These are phyloP conservation scores for Ustilago tritici DNA, from an alignment of 1,284 basidiomycete species.

Conservation along the genomic window DNA sequence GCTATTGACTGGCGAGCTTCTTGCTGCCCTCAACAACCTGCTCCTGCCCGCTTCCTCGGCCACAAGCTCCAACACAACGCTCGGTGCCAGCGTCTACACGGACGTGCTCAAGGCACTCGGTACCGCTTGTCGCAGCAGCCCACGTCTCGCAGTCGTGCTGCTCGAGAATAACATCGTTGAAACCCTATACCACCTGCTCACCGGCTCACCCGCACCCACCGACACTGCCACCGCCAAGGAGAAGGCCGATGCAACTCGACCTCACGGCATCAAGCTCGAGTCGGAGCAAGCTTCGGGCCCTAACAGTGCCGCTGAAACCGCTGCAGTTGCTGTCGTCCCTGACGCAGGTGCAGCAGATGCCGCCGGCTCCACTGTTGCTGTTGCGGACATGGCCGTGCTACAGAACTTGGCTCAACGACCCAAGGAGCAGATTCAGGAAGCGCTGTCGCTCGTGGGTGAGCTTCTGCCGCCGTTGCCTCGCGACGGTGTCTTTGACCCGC, in stretches of 20 bases:
- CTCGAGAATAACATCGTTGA: constrained; percentile 66
- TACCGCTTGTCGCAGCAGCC: constrained; percentile 57
- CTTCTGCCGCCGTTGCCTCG: constrained; percentile 65
- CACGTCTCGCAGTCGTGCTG: constrained; percentile 58
- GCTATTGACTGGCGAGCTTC: constrained; percentile 52
- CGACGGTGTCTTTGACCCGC: constrained; percentile 94
- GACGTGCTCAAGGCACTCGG: constrained; percentile 65
- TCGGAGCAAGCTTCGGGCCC: constrained; percentile 35
- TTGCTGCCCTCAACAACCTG: constrained; percentile 60
- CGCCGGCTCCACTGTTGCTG: constrained; percentile 48
- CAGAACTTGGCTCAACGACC: constrained; percentile 95
- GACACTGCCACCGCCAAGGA: constrained; percentile 20
- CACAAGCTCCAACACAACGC: constrained; percentile 50
- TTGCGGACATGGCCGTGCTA: constrained; percentile 90
- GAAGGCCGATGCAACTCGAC: constrained; percentile 17
- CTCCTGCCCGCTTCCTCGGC: constrained; percentile 52
- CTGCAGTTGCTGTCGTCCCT: constrained; percentile 46
- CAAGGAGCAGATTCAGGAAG: constrained; percentile 77
- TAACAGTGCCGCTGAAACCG: constrained; percentile 39
- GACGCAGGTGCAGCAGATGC: constrained; percentile 24
- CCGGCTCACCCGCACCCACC: constrained; percentile 60
- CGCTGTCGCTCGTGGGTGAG: constrained; percentile 62
- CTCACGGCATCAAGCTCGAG: constrained; percentile 45
- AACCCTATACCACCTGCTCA: constrained; percentile 65
- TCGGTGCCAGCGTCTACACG: constrained; percentile 57